Percentiles rank a stretch among this genome's conserved stretches.
These are phyloP conservation scores for Plasmodiophora brassicae DNA, from an alignment of 208 protist genomes.

Conservation along the genomic window DNA sequence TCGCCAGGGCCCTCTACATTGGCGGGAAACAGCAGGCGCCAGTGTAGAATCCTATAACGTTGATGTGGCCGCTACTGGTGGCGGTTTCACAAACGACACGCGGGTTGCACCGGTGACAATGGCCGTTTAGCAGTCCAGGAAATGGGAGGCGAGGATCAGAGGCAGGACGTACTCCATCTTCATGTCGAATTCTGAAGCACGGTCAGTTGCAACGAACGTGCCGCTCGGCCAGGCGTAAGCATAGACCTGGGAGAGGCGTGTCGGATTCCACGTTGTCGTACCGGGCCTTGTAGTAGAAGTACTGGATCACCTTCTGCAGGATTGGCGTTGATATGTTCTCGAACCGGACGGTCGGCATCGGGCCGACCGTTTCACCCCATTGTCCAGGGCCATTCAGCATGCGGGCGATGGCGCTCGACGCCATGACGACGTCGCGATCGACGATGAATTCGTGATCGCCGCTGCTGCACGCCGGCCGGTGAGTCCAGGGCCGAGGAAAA, in stretches of 20 bases:
- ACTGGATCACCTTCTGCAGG: slow-evolving; percentile 22
- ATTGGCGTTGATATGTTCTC: not conserved
- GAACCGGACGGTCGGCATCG: not conserved
- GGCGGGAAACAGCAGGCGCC: too few species aligned
- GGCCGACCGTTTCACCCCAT: slow-evolving; percentile 17
- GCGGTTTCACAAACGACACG: too few species aligned
- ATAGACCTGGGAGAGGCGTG: not conserved
- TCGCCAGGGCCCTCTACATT: too few species aligned
- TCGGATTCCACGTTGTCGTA: not conserved
- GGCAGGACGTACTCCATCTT: slow-evolving; percentile 15
- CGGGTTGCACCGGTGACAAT: too few species aligned
- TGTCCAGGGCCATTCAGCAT: not conserved
- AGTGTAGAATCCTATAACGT: too few species aligned
- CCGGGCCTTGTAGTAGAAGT: slow-evolving; percentile 24
- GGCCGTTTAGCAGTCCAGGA: slow-evolving; percentile 27
- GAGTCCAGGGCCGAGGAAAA: not conserved
- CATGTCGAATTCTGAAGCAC: not conserved
- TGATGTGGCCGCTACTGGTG: too few species aligned
- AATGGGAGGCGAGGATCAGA: not conserved
- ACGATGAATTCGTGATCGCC: slow-evolving; percentile 4
- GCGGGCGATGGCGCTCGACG: not conserved
- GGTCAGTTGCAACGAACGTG: not conserved
- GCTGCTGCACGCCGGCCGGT: not conserved
- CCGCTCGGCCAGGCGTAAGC: not conserved
- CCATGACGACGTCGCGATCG: slow-evolving; percentile 15